These are phyloP conservation scores for Colletotrichum tofieldiae DNA, from an alignment of 2,329 filamentous ascomycete species.

Conservation along the genomic window DNA sequence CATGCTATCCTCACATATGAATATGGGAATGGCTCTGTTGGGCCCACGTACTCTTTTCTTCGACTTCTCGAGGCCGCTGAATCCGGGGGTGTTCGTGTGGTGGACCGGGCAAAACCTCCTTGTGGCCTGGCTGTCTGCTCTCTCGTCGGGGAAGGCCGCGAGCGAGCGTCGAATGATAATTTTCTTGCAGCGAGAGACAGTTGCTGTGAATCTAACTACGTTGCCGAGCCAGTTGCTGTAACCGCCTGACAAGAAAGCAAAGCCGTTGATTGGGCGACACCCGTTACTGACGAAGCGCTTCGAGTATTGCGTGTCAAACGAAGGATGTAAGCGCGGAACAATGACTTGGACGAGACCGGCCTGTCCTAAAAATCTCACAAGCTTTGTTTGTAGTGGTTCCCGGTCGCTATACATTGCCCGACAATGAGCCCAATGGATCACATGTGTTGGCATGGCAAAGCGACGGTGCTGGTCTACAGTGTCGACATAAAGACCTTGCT, in stretches of 20 bases:
- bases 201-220: background rate
- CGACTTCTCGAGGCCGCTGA: slow-evolving; percentile 23
- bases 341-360: too few species aligned
- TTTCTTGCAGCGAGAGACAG: background rate
- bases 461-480: background rate
- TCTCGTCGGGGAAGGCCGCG: background rate
- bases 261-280: background rate
- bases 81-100: background rate
- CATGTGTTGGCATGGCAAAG: too few species aligned
- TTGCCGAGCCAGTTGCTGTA: background rate
- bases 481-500: background rate
- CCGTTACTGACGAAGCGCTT: background rate
- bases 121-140: too few species aligned
- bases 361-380: too few species aligned
- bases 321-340: too few species aligned
- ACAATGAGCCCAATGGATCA: too few species aligned
- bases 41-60: background rate
- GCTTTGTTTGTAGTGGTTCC: too few species aligned
- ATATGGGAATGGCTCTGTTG: background rate
- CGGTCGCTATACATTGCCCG: too few species aligned
- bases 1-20: slow-evolving; percentile 5
- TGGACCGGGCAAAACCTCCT: too few species aligned
- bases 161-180: background rate
- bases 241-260: background rate
- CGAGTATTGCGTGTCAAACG: too few species aligned